A percentile compares a stretch with the other conserved stretches of the same genome.
Conservation (phyloP, 2,329 filamentous ascomycete genomes). For the Diaporthe helianthi region DNA sequence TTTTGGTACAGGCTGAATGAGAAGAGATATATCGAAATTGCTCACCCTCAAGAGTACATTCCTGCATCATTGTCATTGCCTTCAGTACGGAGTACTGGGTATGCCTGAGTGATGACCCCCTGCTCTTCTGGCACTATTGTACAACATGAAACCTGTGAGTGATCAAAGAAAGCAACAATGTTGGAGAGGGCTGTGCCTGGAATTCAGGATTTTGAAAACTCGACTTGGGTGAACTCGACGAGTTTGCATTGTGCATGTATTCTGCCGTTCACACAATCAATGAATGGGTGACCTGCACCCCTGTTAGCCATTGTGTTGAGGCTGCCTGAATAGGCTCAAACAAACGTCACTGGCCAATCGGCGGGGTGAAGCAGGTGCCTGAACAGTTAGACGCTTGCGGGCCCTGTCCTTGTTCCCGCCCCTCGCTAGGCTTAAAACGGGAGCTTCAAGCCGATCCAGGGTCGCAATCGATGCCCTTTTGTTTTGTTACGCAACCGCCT, state of each 20-base stretch:
- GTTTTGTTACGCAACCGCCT: conserved; percentile 22
- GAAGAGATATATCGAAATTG: neutral
- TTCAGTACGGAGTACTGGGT: neutral
- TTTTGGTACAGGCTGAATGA: neutral
- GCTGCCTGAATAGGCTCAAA: neutral
- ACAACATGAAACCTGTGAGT: neutral
- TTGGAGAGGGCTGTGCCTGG: neutral
- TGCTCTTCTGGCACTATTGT: neutral
- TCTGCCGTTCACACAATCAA: neutral
- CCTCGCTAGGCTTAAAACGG: conserved; percentile 19
- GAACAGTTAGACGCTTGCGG: neutral
- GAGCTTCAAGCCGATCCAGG: conserved; percentile 14
- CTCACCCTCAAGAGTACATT: neutral
- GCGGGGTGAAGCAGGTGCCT: neutral
- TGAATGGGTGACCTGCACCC: neutral
- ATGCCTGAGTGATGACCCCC: neutral
- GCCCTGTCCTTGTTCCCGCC: conserved; percentile 5
- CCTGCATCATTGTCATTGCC: neutral
- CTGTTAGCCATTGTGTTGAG: neutral
- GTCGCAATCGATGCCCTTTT: conserved; percentile 1
- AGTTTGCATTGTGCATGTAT: neutral
- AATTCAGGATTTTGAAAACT: too few relatives aligned
- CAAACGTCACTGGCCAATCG: conserved; percentile 11
- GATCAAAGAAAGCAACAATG: neutral
- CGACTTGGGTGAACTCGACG: neutral